Evolutionary conservation across 352 stramenopile genomes (phyloP).

Genomic region (Globisporangium carolinianum): DNA sequence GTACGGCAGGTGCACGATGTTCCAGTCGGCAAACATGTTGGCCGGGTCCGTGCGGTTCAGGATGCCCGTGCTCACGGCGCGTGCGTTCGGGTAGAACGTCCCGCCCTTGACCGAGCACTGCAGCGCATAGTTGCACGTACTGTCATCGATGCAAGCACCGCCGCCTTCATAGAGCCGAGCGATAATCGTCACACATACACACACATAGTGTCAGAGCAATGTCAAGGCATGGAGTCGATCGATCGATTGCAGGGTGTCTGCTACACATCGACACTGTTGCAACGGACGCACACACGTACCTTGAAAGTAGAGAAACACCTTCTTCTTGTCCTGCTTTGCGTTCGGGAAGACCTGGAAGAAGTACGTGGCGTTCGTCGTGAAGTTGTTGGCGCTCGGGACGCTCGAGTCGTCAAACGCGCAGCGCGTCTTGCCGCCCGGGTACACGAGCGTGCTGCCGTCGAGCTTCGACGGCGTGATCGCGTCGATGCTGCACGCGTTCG

Average conservation of each 20-base stretch:
- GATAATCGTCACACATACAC: too few relatives aligned
- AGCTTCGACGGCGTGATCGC: slow-evolving; percentile 34
- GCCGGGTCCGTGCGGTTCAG: slow-evolving; percentile 32
- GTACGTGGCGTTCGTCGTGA: slow-evolving; percentile 48
- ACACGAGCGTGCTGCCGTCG: slow-evolving; percentile 51
- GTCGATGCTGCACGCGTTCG: slow-evolving; percentile 42
- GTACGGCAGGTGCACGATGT: slow-evolving; percentile 65
- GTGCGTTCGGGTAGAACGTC: slow-evolving; percentile 38
- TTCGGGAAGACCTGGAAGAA: slow-evolving; percentile 74
- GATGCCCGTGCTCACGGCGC: slow-evolving; percentile 33
- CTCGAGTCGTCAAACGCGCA: slow-evolving; percentile 52
- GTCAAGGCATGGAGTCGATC: too few relatives aligned
- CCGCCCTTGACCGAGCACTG: slow-evolving; percentile 36
- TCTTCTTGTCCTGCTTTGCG: slow-evolving; percentile 39
- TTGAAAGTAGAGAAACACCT: slow-evolving; percentile 71
- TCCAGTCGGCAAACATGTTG: slow-evolving; percentile 70
- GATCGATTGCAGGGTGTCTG: too few relatives aligned
- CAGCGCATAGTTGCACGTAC: slow-evolving; percentile 56
- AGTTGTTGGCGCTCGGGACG: slow-evolving; percentile 27
- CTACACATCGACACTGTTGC: too few relatives aligned
- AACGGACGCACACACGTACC: too few relatives aligned
- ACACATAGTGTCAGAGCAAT: too few relatives aligned
- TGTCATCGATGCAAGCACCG: slow-evolving; percentile 56
- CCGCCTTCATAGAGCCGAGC: slow-evolving; percentile 16
- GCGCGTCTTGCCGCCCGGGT: slow-evolving; percentile 40